A percentile compares a stretch with the other conserved stretches of the same genome.
phyloP scores from a whole-genome alignment of 345 rosid genomes.

The Excoecaria agallocha region DNA sequence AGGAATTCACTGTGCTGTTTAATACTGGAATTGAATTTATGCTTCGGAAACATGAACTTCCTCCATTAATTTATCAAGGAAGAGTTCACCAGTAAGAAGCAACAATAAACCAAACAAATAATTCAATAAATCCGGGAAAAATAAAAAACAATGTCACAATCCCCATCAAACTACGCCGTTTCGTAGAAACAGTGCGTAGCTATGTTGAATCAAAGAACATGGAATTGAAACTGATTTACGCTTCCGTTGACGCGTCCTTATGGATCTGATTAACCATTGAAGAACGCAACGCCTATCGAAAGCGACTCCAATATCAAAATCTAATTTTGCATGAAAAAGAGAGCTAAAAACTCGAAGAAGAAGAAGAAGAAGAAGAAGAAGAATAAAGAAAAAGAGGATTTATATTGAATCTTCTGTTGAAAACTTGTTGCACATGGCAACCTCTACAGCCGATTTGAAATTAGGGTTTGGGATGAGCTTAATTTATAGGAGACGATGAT shows the following conservation, averaged over 20 bases:
- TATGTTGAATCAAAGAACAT: background rate
- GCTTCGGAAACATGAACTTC: constrained; percentile 52
- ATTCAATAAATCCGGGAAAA: too few species aligned
- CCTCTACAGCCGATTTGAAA: background rate
- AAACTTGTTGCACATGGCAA: background rate
- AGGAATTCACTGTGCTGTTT: constrained; percentile 33
- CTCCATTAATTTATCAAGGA: constrained; percentile 2
- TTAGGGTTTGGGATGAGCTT: background rate
- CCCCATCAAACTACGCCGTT: constrained; percentile 18
- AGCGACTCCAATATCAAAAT: constrained; percentile 23
- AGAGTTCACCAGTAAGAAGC: constrained; percentile 49
- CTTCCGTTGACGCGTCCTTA: constrained; percentile 52
- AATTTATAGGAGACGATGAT: constrained; percentile 2
- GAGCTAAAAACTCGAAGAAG: background rate
- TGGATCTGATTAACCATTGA: constrained; percentile 24
- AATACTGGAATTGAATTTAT: constrained; percentile 37
- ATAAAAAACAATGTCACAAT: constrained; percentile 20
- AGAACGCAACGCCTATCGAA: constrained; percentile 57
- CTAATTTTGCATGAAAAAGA: background rate
- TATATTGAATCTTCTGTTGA: background rate
- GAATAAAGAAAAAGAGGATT: too few species aligned
- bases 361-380: too few species aligned
- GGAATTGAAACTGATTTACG: constrained; percentile 33
- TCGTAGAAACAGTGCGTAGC: background rate
- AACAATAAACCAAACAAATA: constrained; percentile 5